Evolutionary conservation across 192 early-diverging fungal genomes (phyloP).

Genomic region (Coemansia sp.): DNA sequence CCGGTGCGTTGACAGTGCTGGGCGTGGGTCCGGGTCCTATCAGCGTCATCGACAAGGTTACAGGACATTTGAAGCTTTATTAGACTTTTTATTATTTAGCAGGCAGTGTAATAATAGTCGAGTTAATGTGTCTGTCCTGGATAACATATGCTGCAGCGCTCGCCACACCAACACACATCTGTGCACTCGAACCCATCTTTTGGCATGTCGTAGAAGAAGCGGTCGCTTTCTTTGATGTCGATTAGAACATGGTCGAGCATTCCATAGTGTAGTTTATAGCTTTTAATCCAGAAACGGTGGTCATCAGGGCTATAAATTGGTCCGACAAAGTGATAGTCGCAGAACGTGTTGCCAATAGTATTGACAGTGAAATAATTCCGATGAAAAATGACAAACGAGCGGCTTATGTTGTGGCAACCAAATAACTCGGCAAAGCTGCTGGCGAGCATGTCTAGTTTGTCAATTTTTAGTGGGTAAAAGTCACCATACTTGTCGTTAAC

Average conservation of each 20-base stretch:
- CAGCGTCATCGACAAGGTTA: conserved; percentile 44
- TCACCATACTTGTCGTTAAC: not conserved
- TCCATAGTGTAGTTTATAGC: not conserved
- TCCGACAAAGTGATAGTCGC: not conserved
- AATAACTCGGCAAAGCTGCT: not conserved
- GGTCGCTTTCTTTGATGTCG: not conserved
- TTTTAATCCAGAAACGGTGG: not conserved
- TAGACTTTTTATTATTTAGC: conserved; percentile 1
- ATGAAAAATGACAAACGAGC: not conserved
- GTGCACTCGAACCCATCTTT: not conserved
- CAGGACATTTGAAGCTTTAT: conserved; percentile 55
- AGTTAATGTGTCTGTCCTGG: not conserved
- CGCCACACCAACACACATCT: not conserved
- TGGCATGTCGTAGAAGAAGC: not conserved
- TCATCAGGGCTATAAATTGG: not conserved
- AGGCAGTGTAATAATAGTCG: too few species aligned
- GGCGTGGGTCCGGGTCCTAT: conserved; percentile 80
- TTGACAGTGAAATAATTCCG: not conserved
- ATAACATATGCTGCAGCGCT: not conserved
- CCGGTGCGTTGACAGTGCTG: conserved; percentile 22
- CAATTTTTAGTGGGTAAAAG: not conserved
- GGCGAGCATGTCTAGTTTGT: not conserved
- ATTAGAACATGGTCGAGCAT: not conserved
- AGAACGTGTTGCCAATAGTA: not conserved
- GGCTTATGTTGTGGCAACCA: not conserved